These are phyloP conservation scores for Paramecium primaurelia DNA, from an alignment of 73 alveolate genomes.

Conservation along the genomic window DNA sequence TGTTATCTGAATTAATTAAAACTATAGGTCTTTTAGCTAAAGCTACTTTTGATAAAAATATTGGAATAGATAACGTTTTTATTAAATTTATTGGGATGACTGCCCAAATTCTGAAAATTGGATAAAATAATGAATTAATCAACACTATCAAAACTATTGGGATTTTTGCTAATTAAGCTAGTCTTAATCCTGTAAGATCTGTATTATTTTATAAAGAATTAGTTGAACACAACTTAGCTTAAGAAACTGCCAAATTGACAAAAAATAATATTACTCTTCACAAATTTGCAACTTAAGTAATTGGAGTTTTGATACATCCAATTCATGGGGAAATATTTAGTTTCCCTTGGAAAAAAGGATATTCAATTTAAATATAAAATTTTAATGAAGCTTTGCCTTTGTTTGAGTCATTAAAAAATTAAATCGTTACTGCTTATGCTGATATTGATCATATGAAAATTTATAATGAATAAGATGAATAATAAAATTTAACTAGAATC, in stretches of 20 bases:
- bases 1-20: constrained; percentile 87
- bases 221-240: constrained; percentile 75
- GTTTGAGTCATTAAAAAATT: constrained; percentile 71
- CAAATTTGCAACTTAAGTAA: constrained; percentile 78
- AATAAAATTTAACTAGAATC: constrained; percentile 65
- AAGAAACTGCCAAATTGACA: constrained; percentile 62
- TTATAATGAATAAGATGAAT: constrained; percentile 70
- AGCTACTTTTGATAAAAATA: constrained; percentile 74
- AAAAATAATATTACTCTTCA: constrained; percentile 66
- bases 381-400: constrained; percentile 68
- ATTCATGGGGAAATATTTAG: constrained; percentile 93
- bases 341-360: constrained; percentile 94
- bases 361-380: constrained; percentile 57
- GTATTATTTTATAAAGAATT: constrained; percentile 82
- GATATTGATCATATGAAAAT: constrained; percentile 72
- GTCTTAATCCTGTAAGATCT: constrained; percentile 90
- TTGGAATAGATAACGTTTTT: constrained; percentile 75
- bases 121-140: constrained; percentile 32
- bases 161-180: constrained; percentile 87
- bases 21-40: constrained; percentile 88
- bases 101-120: not conserved
- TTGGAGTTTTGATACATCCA: constrained; percentile 89
- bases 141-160: constrained; percentile 82
- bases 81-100: constrained; percentile 9
- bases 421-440: constrained; percentile 49